phyloP scores from a whole-genome alignment of 208 protist species.

The Phytomonas francai region DNA sequence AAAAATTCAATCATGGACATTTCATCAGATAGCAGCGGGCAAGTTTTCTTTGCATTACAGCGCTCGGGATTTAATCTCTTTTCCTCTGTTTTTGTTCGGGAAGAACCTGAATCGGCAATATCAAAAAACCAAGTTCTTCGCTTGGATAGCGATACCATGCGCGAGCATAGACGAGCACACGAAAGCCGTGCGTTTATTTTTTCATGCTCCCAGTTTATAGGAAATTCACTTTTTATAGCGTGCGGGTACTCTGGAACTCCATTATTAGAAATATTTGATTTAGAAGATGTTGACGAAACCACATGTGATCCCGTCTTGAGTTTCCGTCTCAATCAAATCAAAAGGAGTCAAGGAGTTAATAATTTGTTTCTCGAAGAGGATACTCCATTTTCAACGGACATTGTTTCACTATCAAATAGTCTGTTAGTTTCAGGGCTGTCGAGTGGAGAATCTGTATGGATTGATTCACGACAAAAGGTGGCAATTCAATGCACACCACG shows the following conservation, averaged over 20 bases:
- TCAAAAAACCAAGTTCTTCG: no score
- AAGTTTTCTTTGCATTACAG: conserved; percentile 14
- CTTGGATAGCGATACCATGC: no score
- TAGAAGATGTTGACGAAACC: conserved; percentile 67
- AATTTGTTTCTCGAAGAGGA: neutral
- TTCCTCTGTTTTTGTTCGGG: neutral
- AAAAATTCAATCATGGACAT: conserved; percentile 17
- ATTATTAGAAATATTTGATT: conserved; percentile 62
- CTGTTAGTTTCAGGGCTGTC: conserved; percentile 35
- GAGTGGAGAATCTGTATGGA: conserved; percentile 30
- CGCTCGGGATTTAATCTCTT: conserved; percentile 23
- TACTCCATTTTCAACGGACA: conserved; percentile 16
- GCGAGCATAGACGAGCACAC: neutral
- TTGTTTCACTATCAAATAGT: conserved; percentile 24
- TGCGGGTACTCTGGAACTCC: conserved; percentile 30
- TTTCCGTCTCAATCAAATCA: conserved; percentile 21
- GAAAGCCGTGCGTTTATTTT: conserved; percentile 28
- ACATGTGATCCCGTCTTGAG: conserved; percentile 33
- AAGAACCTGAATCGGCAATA: neutral
- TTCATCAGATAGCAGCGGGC: conserved; percentile 16
- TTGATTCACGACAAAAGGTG: conserved; percentile 22
- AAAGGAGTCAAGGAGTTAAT: neutral
- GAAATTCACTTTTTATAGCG: conserved; percentile 30
- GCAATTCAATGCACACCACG: conserved; percentile 14
- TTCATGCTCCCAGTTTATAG: conserved; percentile 42